A percentile compares a stretch with the other conserved stretches of the same genome.
phyloP scores from a whole-genome alignment of 2,329 filamentous ascomycete species.

The Torrubiellomyces zombiae region DNA sequence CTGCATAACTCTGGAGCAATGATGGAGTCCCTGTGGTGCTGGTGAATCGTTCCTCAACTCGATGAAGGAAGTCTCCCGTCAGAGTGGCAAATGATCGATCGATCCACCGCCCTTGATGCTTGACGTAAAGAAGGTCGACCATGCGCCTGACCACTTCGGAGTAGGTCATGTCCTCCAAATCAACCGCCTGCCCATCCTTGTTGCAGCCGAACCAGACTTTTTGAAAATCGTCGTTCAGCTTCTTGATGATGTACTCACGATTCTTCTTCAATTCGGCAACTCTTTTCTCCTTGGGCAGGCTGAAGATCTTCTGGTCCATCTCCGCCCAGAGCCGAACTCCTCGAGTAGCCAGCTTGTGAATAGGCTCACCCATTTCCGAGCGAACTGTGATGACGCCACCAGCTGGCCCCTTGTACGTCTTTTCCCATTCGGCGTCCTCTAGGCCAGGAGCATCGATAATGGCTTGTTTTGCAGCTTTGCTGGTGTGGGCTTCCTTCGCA shows the following conservation, averaged over 20 bases:
- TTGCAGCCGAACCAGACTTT: constrained; percentile 95
- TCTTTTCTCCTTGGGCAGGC: constrained; percentile 85
- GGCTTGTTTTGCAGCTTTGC: constrained; percentile 72
- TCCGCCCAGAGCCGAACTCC: constrained; percentile 96
- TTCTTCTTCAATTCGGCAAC: constrained; percentile 76
- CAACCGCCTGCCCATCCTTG: constrained; percentile 60
- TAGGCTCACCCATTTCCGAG: constrained; percentile 98
- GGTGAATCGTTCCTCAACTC: constrained; percentile 92
- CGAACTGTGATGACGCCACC: constrained; percentile 92
- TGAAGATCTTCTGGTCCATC: constrained; percentile 98
- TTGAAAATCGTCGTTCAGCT: constrained; percentile 89
- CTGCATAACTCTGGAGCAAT: constrained; percentile 74
- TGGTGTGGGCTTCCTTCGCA: constrained; percentile 81
- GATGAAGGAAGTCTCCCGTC: constrained; percentile 89
- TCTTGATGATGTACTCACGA: constrained; percentile 83
- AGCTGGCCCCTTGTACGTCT: constrained; percentile 79
- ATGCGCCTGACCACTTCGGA: constrained; percentile 72
- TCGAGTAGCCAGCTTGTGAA: constrained; percentile 94
- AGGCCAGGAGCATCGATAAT: constrained; percentile 76
- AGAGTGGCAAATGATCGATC: constrained; percentile 68
- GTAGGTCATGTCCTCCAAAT: constrained; percentile 94
- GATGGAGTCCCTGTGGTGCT: constrained; percentile 54
- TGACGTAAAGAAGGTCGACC: constrained; percentile 81
- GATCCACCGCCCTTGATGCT: constrained; percentile 83
- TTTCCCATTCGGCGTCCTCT: constrained; percentile 72